Base-by-base conservation (phyloP, 495 filamentous ascomycete species). In the Neurospora sp. region DNA sequence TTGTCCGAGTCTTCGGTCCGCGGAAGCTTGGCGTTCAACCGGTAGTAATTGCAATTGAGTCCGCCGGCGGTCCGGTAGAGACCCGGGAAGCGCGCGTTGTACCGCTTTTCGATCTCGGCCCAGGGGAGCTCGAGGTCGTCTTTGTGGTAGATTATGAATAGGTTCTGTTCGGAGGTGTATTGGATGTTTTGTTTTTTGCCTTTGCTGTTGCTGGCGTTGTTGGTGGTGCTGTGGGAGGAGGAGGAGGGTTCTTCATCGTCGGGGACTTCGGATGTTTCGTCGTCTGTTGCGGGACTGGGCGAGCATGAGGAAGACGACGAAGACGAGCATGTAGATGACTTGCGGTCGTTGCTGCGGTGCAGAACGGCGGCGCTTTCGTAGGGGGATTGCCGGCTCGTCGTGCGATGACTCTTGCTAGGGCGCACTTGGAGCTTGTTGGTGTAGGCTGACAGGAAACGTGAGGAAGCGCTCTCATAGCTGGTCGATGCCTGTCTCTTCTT, bases 41-140 rank as follows among this genome's bases (percentile, higher is more conserved):
- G 80, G 73, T 85, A 85, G 74, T 78, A 79, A 12, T 75, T 72
- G 70, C 84, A 82, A 39, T 83, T 77, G 4, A 85, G 74, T 0
- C 79, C 83, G 4, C 38, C 70, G 6, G 44, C 76, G 72, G 46
- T 78, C 42, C 77, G 75, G n/a, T 41, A 72, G 16, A 44, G 69
- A 59, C 14, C 73, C 18, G 77, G 77, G 35, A 82, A 84, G 48
- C 74, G 77, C 4, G 71, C 39, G n/a, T 69, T 38, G 78, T 80
- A 85, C 35, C 70, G 75, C 0, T 14, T 18, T 69, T 77, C 70
- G 23, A 82, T 75, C 23, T 79, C 73, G 1, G 74, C 62, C 83
- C 83, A 85, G n/a, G 71, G 16, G 7, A 77, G 69, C 31, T 74
- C 75, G n/a, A 76, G 72, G 70, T 85, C 84, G 59, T 79, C 79